A percentile compares a stretch with the other conserved stretches of the same genome.
These are phyloP conservation scores for Ceratocystis lukuohia DNA, from an alignment of 2,329 filamentous ascomycete genomes.

Conservation along the genomic window DNA sequence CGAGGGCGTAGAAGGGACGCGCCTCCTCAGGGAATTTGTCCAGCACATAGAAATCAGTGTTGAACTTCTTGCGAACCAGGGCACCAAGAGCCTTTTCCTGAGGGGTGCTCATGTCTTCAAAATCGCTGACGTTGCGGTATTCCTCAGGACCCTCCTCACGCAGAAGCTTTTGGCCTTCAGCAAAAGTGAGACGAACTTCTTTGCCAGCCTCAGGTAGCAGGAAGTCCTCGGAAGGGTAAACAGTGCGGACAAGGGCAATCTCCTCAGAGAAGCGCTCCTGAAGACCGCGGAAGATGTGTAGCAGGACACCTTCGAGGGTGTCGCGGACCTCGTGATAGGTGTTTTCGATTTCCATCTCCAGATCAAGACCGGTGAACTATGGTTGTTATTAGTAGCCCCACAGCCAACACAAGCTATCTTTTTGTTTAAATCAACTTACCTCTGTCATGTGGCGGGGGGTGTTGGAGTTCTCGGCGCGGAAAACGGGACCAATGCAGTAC, in stretches of 20 bases:
- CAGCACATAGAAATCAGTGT: slow-evolving; percentile 90
- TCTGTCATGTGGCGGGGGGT: slow-evolving; percentile 77
- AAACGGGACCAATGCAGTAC: slow-evolving; percentile 67
- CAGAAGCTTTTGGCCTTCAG: slow-evolving; percentile 63
- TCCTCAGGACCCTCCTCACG: slow-evolving; percentile 59
- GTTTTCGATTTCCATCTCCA: slow-evolving; percentile 79
- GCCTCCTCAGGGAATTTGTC: slow-evolving; percentile 90
- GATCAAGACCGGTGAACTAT: slow-evolving; percentile 71
- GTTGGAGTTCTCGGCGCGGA: slow-evolving; percentile 76
- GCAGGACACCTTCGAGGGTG: slow-evolving; percentile 59
- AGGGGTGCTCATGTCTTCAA: slow-evolving; percentile 67
- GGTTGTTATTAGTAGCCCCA: background rate
- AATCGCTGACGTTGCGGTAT: slow-evolving; percentile 53
- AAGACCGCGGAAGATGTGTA: slow-evolving; percentile 68
- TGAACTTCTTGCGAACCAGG: slow-evolving; percentile 75
- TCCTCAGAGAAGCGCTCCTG: slow-evolving; percentile 53
- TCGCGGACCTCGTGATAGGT: slow-evolving; percentile 62
- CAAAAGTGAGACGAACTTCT: slow-evolving; percentile 63
- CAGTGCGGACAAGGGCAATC: slow-evolving; percentile 56
- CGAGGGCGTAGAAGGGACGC: slow-evolving; percentile 85
- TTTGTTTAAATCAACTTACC: background rate
- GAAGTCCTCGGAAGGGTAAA: slow-evolving; percentile 68
- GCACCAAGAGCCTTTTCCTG: slow-evolving; percentile 82
- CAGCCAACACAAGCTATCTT: slow-evolving; percentile 17
- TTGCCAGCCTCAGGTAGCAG: slow-evolving; percentile 61